Evolutionary conservation across 2,329 filamentous ascomycete species (phyloP), one percentile per base, ranked within the genome.

Genomic region (Fonsecaea pugnacius): DNA sequence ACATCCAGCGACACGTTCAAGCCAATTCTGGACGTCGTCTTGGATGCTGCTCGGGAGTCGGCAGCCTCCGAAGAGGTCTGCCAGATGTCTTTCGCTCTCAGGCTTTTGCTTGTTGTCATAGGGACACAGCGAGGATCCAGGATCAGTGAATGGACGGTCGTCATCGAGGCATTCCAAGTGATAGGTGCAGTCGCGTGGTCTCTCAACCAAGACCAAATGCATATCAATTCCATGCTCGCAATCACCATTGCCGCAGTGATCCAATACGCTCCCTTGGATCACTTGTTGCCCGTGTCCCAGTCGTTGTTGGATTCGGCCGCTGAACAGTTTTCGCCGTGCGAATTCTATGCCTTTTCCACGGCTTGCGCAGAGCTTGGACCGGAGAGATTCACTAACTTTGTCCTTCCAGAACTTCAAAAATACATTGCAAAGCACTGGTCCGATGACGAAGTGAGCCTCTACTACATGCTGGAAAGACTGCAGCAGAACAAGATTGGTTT

Each of bases 281-380:
- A 89, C 6, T 79, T 96, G 38, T 87, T 96, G 48, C 86, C 91
- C 0, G 84, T 86, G 40, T 84, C 93, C 62, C 84, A 85, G 16
- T 77, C 85, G 3, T 82, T 96, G 52, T 85, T 86, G 73, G 86
- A 89, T 36, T 79, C 80, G 3, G 78, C 96, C 54, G 87, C 85
- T 3, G 84, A 84, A 58, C 86, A 89, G 51, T 83, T 84, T 0
- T 83, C 93, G 71, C 85, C 89, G 72, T 78, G 78, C 58, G 89
- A 88, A 80, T 98, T 96, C 75, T 84, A 98, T 50, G 84, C 88
- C 0, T 96, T 98, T 76, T 97, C 92, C 76, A 89, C 89, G 14
- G 88, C 91, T 58, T 88, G 95, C 70, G 89, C 91, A 0, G 85
- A 91, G 60, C 81, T 96, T 38, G 88, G 92, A 52, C 75, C 84